Conservation (phyloP, 352 stramenopile genomes). For the Phytophthora fragariae region DNA sequence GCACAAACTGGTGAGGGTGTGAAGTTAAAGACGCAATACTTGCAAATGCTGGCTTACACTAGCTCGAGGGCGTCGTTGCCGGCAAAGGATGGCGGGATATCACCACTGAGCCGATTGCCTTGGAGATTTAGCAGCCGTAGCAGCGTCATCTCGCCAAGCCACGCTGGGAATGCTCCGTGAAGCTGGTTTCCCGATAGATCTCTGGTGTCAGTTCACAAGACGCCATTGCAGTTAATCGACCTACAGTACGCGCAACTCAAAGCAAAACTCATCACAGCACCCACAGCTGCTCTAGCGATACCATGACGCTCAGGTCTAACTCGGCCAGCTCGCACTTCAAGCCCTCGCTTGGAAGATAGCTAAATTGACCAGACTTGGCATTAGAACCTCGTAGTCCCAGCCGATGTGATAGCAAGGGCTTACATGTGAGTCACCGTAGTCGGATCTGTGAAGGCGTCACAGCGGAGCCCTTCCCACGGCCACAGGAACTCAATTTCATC, state of each 20-base stretch:
- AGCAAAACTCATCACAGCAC: conserved; percentile 5
- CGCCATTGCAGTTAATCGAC: not conserved
- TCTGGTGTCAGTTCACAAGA: conserved; percentile 23
- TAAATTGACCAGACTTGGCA: conserved; percentile 15
- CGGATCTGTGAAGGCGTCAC: conserved; percentile 68
- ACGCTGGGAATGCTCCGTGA: conserved; percentile 58
- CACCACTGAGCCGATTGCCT: conserved; percentile 52
- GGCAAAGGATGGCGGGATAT: conserved; percentile 56
- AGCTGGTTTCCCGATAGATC: conserved; percentile 68
- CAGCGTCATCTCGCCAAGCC: conserved; percentile 69
- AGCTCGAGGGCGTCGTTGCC: conserved; percentile 71
- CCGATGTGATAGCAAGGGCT: not conserved
- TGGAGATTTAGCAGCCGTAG: conserved; percentile 70
- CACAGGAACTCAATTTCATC: conserved; percentile 52
- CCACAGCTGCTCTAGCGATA: conserved; percentile 78
- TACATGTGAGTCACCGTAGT: conserved; percentile 82
- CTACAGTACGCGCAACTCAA: not conserved
- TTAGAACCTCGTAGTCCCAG: not conserved
- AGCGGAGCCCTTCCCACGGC: conserved; percentile 79
- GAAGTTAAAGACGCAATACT: not conserved
- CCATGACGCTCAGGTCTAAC: conserved; percentile 70
- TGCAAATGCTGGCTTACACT: conserved; percentile 42
- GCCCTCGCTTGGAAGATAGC: conserved; percentile 58
- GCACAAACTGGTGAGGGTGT: not conserved
- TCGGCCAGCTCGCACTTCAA: conserved; percentile 61